Base-by-base conservation (phyloP, 345 rosid genomes). In the Geranium rotundifolium region DNA sequence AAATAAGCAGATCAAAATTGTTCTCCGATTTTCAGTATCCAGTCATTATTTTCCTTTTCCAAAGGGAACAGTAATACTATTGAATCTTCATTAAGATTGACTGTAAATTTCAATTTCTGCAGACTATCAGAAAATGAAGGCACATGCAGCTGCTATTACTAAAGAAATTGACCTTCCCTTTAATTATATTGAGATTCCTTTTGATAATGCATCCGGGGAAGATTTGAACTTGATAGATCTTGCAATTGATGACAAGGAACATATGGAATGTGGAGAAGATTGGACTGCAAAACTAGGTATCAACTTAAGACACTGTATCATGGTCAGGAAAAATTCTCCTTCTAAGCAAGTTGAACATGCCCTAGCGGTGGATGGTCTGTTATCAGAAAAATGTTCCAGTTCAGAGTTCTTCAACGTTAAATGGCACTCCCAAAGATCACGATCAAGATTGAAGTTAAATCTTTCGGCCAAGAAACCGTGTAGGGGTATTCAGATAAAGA, bases 81-180 rank as follows among this genome's bases (percentile, higher is more conserved):
- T 54, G 19, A 17, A 3, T 58, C 9, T 19, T 57, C 29, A 10
- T 19, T 29, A 19, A 58, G 37, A 19, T 4, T 58, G 46, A 58
- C 46, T 58, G 7, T 31, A 18, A 27, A 29, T 59, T 58, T 15
- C 1, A 13, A 54, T 66, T 66, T 70, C 56, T 85, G 75, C 72
- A 95, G 99, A 95, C 67, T 90, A 79, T 80, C 93, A 86, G 68
- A 95, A 88, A 69, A 90, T 95, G 52, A 90, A 87, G 75, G 97
- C 91, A 12, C 85, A 95, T 80, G 95, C 96, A 55, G 58, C 78
- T 19, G 78, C 76, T 60, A 78, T 90, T 60, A 89, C 95, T 1
- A 91, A 88, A 72, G 97, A 85, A 62, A 85, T 83, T 50, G 80
- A 72, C 62, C 69, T 59, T 68, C 73, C 83, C 75, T 95, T 88